Evolutionary conservation across 1,284 basidiomycete species (phyloP), one percentile per base, ranked within the genome.

Genomic region (Hemileia vastatrix): DNA sequence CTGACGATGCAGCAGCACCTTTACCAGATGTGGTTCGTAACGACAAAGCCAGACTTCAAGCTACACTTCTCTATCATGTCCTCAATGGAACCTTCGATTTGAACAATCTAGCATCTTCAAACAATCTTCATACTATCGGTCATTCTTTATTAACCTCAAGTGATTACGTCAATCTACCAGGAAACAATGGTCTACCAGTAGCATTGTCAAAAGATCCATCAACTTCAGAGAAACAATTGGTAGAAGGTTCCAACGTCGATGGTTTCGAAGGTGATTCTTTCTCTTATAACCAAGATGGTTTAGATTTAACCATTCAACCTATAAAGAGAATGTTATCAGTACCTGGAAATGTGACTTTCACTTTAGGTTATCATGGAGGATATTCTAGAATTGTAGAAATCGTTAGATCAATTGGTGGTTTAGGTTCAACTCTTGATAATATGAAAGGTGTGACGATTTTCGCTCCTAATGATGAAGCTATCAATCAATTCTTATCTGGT

Each of bases 401-500:
- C 45, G 27, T 68, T 9, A 6, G 23, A 18, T 62, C 65, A 21
- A 63, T 67, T 2, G 64, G 65, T 11, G 63, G 59, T 2, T 57
- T 68, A 2, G 60, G 55, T 13, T 55, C 56, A 21, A 62, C 60
- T 4, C 64, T 71, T 54, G 66, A 70, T 57, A 45, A 36, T 15
- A 65, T 68, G 65, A 43, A 65, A 5, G 70, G 70, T 15, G 53
- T 67, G 33, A 71, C 70, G 13, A 57, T 71, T 47, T 71, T 71
- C 50, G 68, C 66, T n/a, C 70, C 70, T 15, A 65, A 58, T 47
- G 66, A 67, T 53, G 64, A 56, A 21, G 70, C 70, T 9, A 58
- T 69, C 32, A 15, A 52, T 19, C 61, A 61, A 36, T 70, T 52
- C 45, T 32, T 56, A 44, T 27, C 27, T 27, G 36, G 36, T 11